Evolutionary conservation across 352 stramenopile species (phyloP), one percentile per base, ranked within the genome.

Genomic region (Globisporangium apiculatum): DNA sequence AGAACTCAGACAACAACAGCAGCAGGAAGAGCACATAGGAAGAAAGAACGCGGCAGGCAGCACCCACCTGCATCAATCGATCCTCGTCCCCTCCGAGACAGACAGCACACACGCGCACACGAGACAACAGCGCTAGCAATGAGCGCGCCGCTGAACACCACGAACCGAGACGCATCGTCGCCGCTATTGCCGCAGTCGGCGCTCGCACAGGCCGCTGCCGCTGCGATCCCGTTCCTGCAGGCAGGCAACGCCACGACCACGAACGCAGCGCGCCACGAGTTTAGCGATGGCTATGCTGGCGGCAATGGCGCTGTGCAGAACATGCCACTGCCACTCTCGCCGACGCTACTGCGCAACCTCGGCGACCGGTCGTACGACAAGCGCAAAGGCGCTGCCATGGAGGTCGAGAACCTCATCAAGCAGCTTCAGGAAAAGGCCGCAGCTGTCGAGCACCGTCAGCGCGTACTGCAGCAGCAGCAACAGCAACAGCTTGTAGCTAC

Each of bases 301-400:
- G 3, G 3, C 8, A 17, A 17, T n/a, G 45, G 45, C n/a, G n/a
- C 14, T 35, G 45, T 49, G 8, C 45, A 37, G 10, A 56, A 76
- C 48, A 68, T 86, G 48, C 79, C 87, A 58, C 69, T 93, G 36
- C 85, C 85, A 50, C 66, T 95, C 52, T 83, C 83, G 9, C 80
- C 80, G 10, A 89, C 74, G 38, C 71, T 93, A 35, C 78, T 92
- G 85, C 79, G 83, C 47, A 96, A 95, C 53, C 82, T 99, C 36
- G 96, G 97, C 38, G 97, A 99, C 72, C 83, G 96, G 15, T 98
- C 93, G 12, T 99, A 99, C 73, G 97, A 99, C 65, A 99, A 99
- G 77, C 91, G 97, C 55, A 99, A 99, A 75, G 97, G 96, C 66
- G 97, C 97, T 1, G 97, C 97, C 7, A 86, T 99, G 56, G 97